Base-by-base conservation (phyloP, 129 eudicot genomes). In the Flaveria trinervia region DNA sequence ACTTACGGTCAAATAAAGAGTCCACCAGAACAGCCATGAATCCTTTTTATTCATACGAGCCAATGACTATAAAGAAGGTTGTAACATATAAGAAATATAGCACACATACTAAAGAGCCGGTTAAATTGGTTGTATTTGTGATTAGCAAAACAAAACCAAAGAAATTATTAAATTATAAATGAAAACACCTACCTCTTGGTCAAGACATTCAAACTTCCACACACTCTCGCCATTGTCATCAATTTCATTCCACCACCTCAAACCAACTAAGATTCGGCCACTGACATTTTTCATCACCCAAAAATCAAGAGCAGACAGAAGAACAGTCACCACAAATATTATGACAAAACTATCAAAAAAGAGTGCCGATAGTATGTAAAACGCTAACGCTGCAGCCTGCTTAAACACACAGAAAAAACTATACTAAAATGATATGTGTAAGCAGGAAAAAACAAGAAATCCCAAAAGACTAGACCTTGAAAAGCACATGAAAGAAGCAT, bases 201-300 rank as follows among this genome's bases (percentile, higher is more conserved):
- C 99, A 76, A 94, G 99, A 85, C 97, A 91, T 82, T 94, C 99
- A 85, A 89, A 94, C 77, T 82, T 91, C 99, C 99, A 94, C 68
- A 94, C 86, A 62, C 99, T 94, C 80, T 94, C 97, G 60, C 97
- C 99, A 64, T 87, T 71, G 49, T 94, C 99, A 88, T 94, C 80
- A 33, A 94, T 94, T 87, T 94, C 99, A 89, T 94, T 94, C 99
- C 99, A 94, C 99, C 99, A 91, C 88, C 97, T 89, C 52, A 94
- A 90, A 84, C 97, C 99, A 46, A 94, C 99, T 77, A 94, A 82
- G 75, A 94, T 94, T 41, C 99, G 89, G 33, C 99, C 99, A 85
- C 99, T 94, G 33, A 94, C 99, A 86, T 94, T 94, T 88, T 94
- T 94, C 83, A 94, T 97, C 22, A 94, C 99, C 99, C 99, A 94